Conservation (phyloP, 306 rosid genomes). For the Corylus americana region DNA sequence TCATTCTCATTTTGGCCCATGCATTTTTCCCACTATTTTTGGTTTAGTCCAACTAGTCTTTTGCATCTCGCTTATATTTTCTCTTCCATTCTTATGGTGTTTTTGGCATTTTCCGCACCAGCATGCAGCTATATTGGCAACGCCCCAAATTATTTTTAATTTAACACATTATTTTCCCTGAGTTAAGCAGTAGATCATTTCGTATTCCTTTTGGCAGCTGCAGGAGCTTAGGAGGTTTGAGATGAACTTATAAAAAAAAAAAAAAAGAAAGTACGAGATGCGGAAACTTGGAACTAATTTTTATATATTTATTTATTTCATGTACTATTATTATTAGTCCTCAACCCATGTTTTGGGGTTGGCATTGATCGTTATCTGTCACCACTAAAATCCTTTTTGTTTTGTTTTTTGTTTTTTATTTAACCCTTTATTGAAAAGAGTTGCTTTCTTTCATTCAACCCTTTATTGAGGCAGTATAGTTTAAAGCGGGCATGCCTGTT, state of each 20-base stretch:
- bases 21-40: background rate
- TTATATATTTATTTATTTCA: background rate
- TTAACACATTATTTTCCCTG: background rate
- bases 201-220: background rate
- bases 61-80: background rate
- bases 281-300: background rate
- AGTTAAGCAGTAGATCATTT: background rate
- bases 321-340: no score
- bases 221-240: constrained; percentile 16
- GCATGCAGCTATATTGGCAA: background rate
- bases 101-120: background rate
- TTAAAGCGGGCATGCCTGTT: background rate
- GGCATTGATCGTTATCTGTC: background rate
- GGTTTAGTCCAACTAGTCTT: background rate
- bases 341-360: background rate
- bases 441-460: no score
- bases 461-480: background rate
- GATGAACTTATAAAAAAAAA: no score
- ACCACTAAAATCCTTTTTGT: background rate
- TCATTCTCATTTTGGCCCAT: no score
- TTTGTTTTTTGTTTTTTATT: no score
- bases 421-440: no score
- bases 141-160: background rate
- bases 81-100: no score
- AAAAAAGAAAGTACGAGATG: background rate